Evolutionary conservation across 805 yeast genomes (phyloP), one percentile per base, ranked within the genome.

Genomic region (Hanseniaspora vineae): DNA sequence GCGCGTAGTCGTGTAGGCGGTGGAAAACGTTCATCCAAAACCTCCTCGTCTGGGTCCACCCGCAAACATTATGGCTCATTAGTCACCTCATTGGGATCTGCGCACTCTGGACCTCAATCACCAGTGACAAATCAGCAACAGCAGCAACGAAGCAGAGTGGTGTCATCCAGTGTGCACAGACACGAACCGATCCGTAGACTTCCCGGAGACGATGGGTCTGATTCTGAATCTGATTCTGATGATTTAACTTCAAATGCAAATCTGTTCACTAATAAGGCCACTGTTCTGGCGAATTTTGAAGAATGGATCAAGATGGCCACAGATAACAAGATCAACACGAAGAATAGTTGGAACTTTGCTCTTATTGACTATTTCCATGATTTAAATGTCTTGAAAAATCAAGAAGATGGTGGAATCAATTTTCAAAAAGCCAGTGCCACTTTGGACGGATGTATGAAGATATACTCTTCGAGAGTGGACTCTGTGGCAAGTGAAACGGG

Each of bases 401-500:
- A 87, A 5, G 87, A 82, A 48, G 73, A 78, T 39, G 50, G 50
- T 33, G 72, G 78, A 32, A 84, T 89, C 56, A 87, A 88, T 61
- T 89, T 90, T 62, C 96, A 86, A 61, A 78, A 81, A 54, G 97
- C 97, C 0, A 79, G 92, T 0, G 87, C 94, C 2, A 86, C 97
- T 0, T 68, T 90, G 19, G 97, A 89, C 58, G 97, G 97, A 0
- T 89, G 97, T 69, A 90, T 89, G 33, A 88, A 88, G 66, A 86
- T 90, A 46, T 90, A 90, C 60, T 78, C 89, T 12, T 84, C 94
- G 14, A 75, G 97, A 56, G 88, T 90, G 19, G 97, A 89, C 57
- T 83, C 95, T 0, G 95, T 87, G 0, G 94, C 89, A 5, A 80
- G 83, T 9, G 97, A 89, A 57, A 88, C 97, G 0, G 94, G 95